A percentile compares a stretch with the other conserved stretches of the same genome.
Conservation (phyloP, 2,329 filamentous ascomycete species). For the Cylindrodendrum hubeiense region DNA sequence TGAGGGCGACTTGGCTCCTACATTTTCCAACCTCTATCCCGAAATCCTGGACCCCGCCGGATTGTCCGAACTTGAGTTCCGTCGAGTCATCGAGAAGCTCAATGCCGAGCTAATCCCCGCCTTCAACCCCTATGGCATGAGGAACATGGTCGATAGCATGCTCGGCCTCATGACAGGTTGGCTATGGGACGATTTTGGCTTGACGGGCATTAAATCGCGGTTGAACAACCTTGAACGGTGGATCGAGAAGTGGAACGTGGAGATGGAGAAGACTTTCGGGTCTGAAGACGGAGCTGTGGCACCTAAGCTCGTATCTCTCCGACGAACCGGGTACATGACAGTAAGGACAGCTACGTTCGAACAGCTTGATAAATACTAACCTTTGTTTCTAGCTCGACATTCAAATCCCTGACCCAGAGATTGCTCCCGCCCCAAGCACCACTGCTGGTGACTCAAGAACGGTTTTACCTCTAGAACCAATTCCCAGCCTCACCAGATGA, state of each 20-base stretch:
- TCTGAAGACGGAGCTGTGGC: constrained; percentile 63
- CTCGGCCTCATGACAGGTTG: constrained; percentile 89
- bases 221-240: constrained; percentile 80
- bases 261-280: constrained; percentile 70
- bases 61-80: constrained; percentile 87
- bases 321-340: constrained; percentile 89
- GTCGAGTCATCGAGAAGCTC: constrained; percentile 82
- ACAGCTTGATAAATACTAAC: constrained; percentile 22
- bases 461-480: constrained; percentile 50
- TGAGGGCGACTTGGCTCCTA: constrained; percentile 88
- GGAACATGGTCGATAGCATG: constrained; percentile 84
- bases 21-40: constrained; percentile 95
- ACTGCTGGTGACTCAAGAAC: constrained; percentile 53
- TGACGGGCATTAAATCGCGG: constrained; percentile 80
- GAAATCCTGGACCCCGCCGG: constrained; percentile 91
- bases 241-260: constrained; percentile 88
- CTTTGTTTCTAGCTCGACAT: constrained; percentile 73
- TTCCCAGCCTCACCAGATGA: constrained; percentile 41
- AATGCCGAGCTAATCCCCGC: constrained; percentile 82
- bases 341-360: constrained; percentile 58
- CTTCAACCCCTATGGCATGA: constrained; percentile 81
- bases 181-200: constrained; percentile 92
- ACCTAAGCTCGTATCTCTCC: constrained; percentile 82
- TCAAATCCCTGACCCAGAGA: constrained; percentile 83
- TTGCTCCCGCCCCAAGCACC: constrained; percentile 65